Evolutionary conservation across 2,329 filamentous ascomycete genomes (phyloP).

Genomic region (Colletotrichum neosansevieriae): DNA sequence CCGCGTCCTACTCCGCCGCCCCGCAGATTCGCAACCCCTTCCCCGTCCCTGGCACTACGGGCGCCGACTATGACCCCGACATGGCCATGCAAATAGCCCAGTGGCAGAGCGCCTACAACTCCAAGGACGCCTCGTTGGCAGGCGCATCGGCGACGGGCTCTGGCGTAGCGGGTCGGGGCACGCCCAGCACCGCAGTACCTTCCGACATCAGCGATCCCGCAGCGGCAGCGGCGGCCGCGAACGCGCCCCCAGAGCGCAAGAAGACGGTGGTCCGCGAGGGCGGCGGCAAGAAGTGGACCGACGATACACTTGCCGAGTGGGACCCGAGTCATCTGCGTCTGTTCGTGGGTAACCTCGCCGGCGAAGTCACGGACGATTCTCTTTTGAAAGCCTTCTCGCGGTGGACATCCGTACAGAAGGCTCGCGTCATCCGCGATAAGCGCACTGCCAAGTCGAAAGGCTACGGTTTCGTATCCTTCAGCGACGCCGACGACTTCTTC

Average conservation of each 20-base stretch:
- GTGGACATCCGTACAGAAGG: constrained; percentile 91
- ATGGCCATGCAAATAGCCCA: constrained; percentile 93
- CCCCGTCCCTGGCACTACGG: constrained; percentile 67
- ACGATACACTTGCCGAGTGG: constrained; percentile 92
- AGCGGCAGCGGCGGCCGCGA: constrained; percentile 58
- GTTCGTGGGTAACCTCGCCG: constrained; percentile 96
- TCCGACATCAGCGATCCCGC: constrained; percentile 47
- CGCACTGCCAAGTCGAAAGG: constrained; percentile 96
- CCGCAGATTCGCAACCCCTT: constrained; percentile 88
- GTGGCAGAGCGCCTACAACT: constrained; percentile 88
- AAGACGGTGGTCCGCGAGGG: constrained; percentile 91
- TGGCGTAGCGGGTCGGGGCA: constrained; percentile 45
- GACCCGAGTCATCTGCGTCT: constrained; percentile 93
- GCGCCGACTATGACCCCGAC: constrained; percentile 74
- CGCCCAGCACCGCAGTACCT: constrained; percentile 48
- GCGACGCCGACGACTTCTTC: constrained; percentile 96
- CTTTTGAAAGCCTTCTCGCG: constrained; percentile 92
- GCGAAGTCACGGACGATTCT: constrained; percentile 96
- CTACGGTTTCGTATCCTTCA: constrained; percentile 96
- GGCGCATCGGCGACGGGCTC: constrained; percentile 26
- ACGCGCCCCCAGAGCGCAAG: constrained; percentile 70
- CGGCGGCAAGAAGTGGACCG: constrained; percentile 93
- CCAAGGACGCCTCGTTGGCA: constrained; percentile 17
- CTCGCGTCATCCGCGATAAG: constrained; percentile 94
- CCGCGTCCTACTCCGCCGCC: constrained; percentile 60